Evolutionary conservation across 805 yeast genomes (phyloP), one percentile per base, ranked within the genome.

Genomic region (Saccharomyces mikatae): DNA sequence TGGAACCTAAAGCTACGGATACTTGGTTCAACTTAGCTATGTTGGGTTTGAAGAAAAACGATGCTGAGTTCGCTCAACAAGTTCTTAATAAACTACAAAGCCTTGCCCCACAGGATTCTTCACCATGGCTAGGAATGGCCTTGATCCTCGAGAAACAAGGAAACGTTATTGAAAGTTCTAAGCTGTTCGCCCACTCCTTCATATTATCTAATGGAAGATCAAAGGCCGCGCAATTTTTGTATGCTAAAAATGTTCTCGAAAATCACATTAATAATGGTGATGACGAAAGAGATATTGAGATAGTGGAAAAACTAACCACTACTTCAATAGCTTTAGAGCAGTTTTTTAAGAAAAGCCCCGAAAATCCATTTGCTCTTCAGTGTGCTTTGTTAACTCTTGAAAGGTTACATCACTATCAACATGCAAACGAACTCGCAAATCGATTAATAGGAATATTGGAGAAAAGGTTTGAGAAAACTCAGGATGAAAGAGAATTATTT

Each of bases 71-170:
- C 46, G 94, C 98, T 0, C 76, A 77, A 47, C 84, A 85, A 56
- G 83, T 95, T 0, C 82, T 87, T 56, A 72, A 76, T 44, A 79
- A 89, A 58, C 86, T 94, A 0, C 92, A 87, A 61, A 82, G 96
- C 22, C 73, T 89, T 11, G 85, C 91, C 2, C 97, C 99, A 2
- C 86, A 83, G 52, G 78, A 77, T 51, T 75, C 87, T 0, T 75
- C 74, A 5, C 80, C 97, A 0, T 94, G 98, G 98, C 67, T 87
- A 31, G 97, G 96, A 1, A 83, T 84, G 62, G 97, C 97, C 0
- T 65, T 92, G 36, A 75, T 80, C 0, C 71, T 77, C 6, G 78
- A 80, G 53, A 79, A 76, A 0, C 60, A 65, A 11, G 88, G 86
- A 2, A 77, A 84, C 49, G 46, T 46, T 0, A 69, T 66, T 1